Percentiles rank a stretch among this genome's conserved stretches.
Evolutionary conservation across 331 rosid genomes (phyloP).

Genomic region (Acacia concinna): DNA sequence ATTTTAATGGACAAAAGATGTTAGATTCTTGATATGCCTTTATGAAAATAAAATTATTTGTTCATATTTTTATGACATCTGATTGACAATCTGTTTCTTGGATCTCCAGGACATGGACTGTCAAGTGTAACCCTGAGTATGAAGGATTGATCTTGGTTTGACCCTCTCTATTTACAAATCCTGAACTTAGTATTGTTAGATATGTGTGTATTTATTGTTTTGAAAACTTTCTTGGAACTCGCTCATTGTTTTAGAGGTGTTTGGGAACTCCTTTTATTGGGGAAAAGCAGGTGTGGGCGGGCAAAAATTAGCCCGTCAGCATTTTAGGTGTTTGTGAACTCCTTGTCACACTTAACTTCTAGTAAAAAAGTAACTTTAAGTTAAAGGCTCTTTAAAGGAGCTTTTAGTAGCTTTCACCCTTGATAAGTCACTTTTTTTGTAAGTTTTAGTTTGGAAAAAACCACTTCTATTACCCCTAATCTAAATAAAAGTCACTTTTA

Average conservation of each 20-base stretch:
- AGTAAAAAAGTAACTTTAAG: too few species aligned
- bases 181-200: not conserved
- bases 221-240: not conserved
- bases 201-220: not conserved
- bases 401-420: too few species aligned
- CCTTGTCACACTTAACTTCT: too few species aligned
- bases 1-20: conserved; percentile 1
- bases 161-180: conserved; percentile 28
- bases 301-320: too few species aligned
- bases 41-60: conserved; percentile 7
- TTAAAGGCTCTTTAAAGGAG: too few species aligned
- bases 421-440: too few species aligned
- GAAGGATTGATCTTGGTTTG: conserved; percentile 81
- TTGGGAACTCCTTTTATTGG: too few species aligned
- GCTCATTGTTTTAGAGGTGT: not conserved
- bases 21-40: not conserved
- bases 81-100: conserved; percentile 39
- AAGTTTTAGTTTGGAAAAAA: too few species aligned
- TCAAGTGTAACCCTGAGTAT: conserved; percentile 83
- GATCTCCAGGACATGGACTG: conserved; percentile 84
- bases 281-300: too few species aligned
- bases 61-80: conserved; percentile 32
- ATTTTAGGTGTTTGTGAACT: too few species aligned
- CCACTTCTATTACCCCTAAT: too few species aligned
- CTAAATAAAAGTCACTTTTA: too few species aligned